Evolutionary conservation across 2,329 filamentous ascomycete genomes (phyloP).

Genomic region (Epichloe bromicola): DNA sequence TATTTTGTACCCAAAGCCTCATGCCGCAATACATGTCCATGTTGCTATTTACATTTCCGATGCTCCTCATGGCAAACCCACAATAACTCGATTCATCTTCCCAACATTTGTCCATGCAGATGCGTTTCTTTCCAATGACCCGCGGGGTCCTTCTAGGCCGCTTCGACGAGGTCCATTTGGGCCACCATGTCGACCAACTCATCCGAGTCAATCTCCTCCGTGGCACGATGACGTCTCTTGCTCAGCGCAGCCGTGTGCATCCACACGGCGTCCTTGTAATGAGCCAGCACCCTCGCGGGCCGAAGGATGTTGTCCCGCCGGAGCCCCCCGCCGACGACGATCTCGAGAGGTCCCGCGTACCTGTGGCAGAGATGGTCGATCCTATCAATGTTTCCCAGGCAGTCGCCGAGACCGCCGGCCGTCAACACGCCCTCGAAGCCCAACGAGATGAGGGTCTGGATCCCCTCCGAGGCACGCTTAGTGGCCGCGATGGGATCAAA

Average conservation of each 20-base stretch:
- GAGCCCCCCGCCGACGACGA: conserved; percentile 43
- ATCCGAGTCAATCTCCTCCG: conserved; percentile 14
- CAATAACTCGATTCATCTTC: too few relatives aligned
- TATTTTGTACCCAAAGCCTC: background rate
- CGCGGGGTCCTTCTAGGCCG: conserved; percentile 12
- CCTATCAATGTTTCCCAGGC: conserved; percentile 24
- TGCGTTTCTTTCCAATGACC: conserved; percentile 15
- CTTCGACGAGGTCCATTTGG: conserved; percentile 7
- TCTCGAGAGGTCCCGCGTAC: conserved; percentile 23
- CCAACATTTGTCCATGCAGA: too few relatives aligned
- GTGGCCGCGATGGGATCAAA: conserved; percentile 34
- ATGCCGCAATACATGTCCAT: background rate
- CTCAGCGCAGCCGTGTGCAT: conserved; percentile 32
- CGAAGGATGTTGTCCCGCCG: conserved; percentile 25
- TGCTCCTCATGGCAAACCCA: too few relatives aligned
- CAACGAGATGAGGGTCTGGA: conserved; percentile 24
- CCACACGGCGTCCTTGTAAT: conserved; percentile 19
- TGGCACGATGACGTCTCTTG: conserved; percentile 4
- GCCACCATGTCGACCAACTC: conserved; percentile 13
- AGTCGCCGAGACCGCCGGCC: conserved; percentile 33
- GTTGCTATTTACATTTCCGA: too few relatives aligned
- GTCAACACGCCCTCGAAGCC: conserved; percentile 41
- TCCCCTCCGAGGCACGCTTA: conserved; percentile 8
- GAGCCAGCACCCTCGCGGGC: conserved; percentile 16
- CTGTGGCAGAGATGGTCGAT: conserved; percentile 24